Percentiles rank a stretch among this genome's conserved stretches.
Evolutionary conservation across 352 stramenopile species (phyloP).

Genomic region (Pythium aristosporum): DNA sequence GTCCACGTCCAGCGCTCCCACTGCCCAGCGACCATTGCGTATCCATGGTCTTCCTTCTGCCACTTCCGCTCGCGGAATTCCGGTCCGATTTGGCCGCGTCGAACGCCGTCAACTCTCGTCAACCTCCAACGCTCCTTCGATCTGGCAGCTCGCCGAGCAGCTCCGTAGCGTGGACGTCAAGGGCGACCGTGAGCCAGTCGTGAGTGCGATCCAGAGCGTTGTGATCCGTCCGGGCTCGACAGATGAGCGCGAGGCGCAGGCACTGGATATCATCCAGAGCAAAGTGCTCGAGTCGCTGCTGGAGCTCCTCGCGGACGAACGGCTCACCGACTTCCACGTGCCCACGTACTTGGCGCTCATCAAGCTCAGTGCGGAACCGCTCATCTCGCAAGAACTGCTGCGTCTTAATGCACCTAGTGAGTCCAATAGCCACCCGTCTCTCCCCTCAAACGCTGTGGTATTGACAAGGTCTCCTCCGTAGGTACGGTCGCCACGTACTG

Average conservation of each 20-base stretch:
- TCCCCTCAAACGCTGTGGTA: not conserved
- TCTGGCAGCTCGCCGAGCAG: conserved; percentile 23
- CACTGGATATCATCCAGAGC: conserved; percentile 58
- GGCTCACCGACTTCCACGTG: conserved; percentile 56
- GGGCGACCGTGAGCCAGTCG: conserved; percentile 16
- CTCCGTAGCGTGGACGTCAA: conserved; percentile 22
- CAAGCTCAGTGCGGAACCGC: conserved; percentile 46
- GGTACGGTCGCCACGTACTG: conserved; percentile 44
- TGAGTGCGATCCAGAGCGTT: conserved; percentile 21
- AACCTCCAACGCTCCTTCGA: conserved; percentile 8
- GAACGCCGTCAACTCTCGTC: conserved; percentile 1
- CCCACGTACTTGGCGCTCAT: conserved; percentile 69
- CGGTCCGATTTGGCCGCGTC: conserved; percentile 15
- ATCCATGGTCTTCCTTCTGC: not conserved
- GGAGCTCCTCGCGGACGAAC: conserved; percentile 48
- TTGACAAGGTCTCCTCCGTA: not conserved
- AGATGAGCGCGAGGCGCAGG: conserved; percentile 38
- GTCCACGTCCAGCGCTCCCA: not conserved
- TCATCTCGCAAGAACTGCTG: conserved; percentile 56
- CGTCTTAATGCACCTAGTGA: conserved; percentile 39
- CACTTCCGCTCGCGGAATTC: not conserved
- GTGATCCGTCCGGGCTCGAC: conserved; percentile 18
- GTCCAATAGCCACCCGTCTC: not conserved
- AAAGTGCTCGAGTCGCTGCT: conserved; percentile 44
- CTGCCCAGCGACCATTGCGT: not conserved